Conservation (phyloP, 176 grass and related monocot genomes). For the maize (Zea mays) region DNA sequence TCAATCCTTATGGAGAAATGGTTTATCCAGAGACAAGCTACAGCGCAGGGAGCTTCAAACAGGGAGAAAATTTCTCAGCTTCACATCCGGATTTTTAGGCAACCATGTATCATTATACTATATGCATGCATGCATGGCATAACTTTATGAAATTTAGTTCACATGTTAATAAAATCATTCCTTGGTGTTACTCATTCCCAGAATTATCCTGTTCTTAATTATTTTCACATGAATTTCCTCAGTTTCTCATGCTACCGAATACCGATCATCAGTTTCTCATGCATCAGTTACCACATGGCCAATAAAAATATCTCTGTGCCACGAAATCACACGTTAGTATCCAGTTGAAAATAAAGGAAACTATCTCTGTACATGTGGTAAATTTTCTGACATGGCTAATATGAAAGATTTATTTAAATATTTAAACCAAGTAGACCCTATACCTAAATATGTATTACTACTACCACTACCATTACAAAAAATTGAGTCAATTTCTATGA, state of each 20-base stretch:
- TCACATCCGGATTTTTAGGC: conserved; percentile 52
- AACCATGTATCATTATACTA: conserved; percentile 20
- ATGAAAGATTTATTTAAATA: not conserved
- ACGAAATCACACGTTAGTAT: not conserved
- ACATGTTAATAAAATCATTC: not conserved
- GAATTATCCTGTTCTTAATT: not conserved
- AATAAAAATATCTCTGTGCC: not conserved
- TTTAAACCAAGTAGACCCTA: not conserved
- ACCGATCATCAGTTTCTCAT: not conserved
- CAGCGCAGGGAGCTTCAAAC: too few species aligned
- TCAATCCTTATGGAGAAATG: too few species aligned
- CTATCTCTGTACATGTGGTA: not conserved
- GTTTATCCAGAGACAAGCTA: too few species aligned
- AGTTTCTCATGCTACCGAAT: not conserved
- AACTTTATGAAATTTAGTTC: conserved; percentile 1
- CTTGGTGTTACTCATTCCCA: not conserved
- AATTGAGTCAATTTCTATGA: not conserved
- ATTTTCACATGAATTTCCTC: not conserved
- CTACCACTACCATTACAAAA: not conserved
- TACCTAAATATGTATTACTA: not conserved
- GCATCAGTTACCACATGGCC: not conserved
- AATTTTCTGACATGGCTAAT: not conserved
- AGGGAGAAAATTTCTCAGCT: conserved; percentile 90
- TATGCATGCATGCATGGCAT: conserved; percentile 34
- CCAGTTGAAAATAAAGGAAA: not conserved